Conservation (phyloP, 352 stramenopile species). For the Phytophthora pinifolia region DNA sequence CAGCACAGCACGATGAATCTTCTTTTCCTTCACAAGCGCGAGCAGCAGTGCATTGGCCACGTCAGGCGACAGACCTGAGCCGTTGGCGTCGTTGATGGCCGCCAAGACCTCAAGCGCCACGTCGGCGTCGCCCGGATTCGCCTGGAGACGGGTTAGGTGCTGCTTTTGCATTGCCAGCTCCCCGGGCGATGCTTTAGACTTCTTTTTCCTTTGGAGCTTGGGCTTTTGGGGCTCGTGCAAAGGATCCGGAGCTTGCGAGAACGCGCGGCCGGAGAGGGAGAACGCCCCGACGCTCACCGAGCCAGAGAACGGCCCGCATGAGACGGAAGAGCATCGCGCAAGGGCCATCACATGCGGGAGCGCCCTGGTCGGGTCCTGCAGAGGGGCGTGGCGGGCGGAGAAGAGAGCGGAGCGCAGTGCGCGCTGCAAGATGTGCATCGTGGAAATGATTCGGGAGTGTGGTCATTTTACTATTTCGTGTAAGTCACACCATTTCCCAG, state of each 20-base stretch:
- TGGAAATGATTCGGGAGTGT: too few species aligned
- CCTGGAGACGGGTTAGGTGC: background rate
- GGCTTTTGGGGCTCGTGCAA: conserved; percentile 1
- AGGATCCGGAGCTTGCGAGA: conserved; percentile 9
- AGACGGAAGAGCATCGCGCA: background rate
- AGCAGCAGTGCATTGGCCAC: conserved; percentile 49
- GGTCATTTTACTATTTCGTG: too few species aligned
- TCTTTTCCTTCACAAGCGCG: conserved; percentile 36
- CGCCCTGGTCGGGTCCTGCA: background rate
- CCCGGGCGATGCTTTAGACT: background rate
- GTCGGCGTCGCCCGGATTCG: background rate
- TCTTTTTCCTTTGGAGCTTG: background rate
- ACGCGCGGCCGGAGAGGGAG: background rate
- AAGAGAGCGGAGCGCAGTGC: too few species aligned
- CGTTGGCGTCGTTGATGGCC: conserved; percentile 28
- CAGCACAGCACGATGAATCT: conserved; percentile 41
- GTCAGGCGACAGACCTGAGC: conserved; percentile 36
- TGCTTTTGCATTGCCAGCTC: conserved; percentile 1
- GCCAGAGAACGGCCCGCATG: background rate
- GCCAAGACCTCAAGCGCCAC: conserved; percentile 47
- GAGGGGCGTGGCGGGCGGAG: background rate
- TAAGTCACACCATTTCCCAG: too few species aligned
- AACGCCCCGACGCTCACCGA: background rate
- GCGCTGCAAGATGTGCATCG: too few species aligned
- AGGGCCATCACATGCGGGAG: background rate